These are phyloP conservation scores for Yarrowia sp. DNA, from an alignment of 805 yeast species.

Conservation along the genomic window DNA sequence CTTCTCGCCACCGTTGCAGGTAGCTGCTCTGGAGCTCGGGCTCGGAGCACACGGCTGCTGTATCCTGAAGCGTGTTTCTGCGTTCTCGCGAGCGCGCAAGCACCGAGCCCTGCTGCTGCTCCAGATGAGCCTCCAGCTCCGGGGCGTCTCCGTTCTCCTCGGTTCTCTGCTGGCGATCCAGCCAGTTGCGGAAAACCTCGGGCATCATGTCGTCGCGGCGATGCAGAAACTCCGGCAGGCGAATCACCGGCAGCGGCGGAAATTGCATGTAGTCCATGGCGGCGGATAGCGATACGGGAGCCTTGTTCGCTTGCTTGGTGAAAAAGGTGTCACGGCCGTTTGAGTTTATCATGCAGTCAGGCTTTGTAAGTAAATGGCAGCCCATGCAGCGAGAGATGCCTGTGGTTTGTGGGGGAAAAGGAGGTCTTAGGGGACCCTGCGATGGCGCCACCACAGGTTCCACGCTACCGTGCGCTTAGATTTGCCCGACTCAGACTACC, in stretches of 20 bases:
- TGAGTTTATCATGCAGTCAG: constrained; percentile 19
- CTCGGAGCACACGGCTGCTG: not conserved
- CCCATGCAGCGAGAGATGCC: too few species aligned
- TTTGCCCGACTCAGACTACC: too few species aligned
- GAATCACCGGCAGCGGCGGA: constrained; percentile 25
- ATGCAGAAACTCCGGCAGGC: constrained; percentile 23
- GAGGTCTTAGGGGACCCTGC: too few species aligned
- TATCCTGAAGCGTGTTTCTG: constrained; percentile 3
- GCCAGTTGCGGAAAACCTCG: constrained; percentile 24
- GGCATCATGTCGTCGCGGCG: constrained; percentile 23
- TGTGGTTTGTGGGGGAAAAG: too few species aligned
- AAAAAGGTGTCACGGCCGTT: not conserved
- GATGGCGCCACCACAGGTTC: too few species aligned
- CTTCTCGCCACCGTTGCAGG: constrained; percentile 21
- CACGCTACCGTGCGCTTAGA: too few species aligned
- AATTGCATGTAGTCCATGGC: constrained; percentile 24
- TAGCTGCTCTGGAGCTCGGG: constrained; percentile 19
- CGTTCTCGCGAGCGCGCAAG: constrained; percentile 10
- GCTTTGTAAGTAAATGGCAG: too few species aligned
- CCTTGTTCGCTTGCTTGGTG: not conserved
- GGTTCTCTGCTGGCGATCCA: constrained; percentile 6
- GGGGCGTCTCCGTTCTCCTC: not conserved
- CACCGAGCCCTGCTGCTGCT: constrained; percentile 13
- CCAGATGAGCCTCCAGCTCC: constrained; percentile 17
- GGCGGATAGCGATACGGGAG: not conserved